Evolutionary conservation across 352 stramenopile genomes (phyloP), one percentile per base, ranked within the genome.

Genomic region (Thalassiosira allenii): DNA sequence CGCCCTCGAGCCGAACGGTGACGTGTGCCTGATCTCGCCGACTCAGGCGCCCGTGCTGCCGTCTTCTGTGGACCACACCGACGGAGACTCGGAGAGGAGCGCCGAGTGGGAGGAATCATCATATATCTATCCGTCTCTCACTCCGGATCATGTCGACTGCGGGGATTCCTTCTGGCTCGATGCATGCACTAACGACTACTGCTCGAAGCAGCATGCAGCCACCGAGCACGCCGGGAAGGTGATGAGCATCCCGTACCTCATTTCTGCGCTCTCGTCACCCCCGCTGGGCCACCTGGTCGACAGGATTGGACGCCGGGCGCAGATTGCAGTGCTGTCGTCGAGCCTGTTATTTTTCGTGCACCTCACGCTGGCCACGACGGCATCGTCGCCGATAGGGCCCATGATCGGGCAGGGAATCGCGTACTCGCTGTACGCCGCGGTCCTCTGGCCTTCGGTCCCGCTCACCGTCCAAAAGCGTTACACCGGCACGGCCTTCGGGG

Each of bases 211-310:
- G 47, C 94, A 95, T 58, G 75, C 75, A 2, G 79, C 90, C 4
- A 95, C 94, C 17, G 91, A 91, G 2, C 63, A 90, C 44, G 91
- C 91, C 32, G 93, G 92, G n/a, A 95, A 87, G 14, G 89, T 96
- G 8, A 98, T 98, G 94, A 96, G 90, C 12, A 95, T 98, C 51
- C 96, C 96, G 34, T 98, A 98, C 81, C 91, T 97, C 30, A 96
- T 97, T 40, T 97, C 95, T 23, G 95, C 94, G 53, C 77, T 94
- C 25, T 91, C 97, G 34, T 97, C 91, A 25, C 95, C 96, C 22
- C 93, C 97, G 68, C 83, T 98, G 2, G 96, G 96, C 25, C 96
- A 96, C 51, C 65, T 96, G 43, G 93, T 98, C n/a, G 96, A 98
- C 68, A 92, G 88, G 22, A 89, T 97, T 52, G 96, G 96, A 12